Conservation (phyloP, 768 basidiomycete genomes). For the Omphalotus guepiniiformis region DNA sequence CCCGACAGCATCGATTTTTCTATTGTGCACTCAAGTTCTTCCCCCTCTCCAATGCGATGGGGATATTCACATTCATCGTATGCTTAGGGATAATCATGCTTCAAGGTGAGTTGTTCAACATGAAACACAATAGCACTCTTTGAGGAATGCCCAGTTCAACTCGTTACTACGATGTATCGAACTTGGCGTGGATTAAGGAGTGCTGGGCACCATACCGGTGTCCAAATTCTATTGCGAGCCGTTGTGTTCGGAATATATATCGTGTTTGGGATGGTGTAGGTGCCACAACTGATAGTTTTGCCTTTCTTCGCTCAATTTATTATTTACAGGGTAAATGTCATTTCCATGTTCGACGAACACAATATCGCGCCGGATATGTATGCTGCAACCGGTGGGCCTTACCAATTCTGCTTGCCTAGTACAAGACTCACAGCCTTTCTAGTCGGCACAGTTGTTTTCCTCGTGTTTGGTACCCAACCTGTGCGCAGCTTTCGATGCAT, state of each 20-base stretch:
- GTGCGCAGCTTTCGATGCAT: conserved; percentile 15
- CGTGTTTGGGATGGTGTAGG: conserved; percentile 29
- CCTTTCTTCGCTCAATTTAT: neutral
- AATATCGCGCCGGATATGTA: conserved; percentile 26
- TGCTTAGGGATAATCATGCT: conserved; percentile 25
- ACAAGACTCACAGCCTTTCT: neutral
- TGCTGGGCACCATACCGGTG: conserved; percentile 21
- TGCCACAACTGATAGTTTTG: neutral
- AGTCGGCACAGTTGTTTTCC: conserved; percentile 33
- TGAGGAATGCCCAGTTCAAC: conserved; percentile 27
- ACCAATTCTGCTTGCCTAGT: neutral
- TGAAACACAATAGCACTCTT: neutral
- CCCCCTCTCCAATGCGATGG: conserved; percentile 12
- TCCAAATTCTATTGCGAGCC: conserved; percentile 28
- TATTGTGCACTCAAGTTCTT: conserved; percentile 26
- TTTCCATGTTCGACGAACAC: conserved; percentile 19
- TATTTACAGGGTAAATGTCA: conserved; percentile 23
- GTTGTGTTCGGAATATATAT: conserved; percentile 30
- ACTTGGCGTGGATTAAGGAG: conserved; percentile 27
- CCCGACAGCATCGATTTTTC: conserved; percentile 18
- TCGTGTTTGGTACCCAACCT: conserved; percentile 34
- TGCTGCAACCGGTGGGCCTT: conserved; percentile 27
- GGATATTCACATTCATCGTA: conserved; percentile 18
- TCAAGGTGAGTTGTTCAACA: conserved; percentile 20
- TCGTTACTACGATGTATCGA: conserved; percentile 25